phyloP scores from a whole-genome alignment of 192 early-diverging fungal genomes.

The Radiomyces spectabilis region DNA sequence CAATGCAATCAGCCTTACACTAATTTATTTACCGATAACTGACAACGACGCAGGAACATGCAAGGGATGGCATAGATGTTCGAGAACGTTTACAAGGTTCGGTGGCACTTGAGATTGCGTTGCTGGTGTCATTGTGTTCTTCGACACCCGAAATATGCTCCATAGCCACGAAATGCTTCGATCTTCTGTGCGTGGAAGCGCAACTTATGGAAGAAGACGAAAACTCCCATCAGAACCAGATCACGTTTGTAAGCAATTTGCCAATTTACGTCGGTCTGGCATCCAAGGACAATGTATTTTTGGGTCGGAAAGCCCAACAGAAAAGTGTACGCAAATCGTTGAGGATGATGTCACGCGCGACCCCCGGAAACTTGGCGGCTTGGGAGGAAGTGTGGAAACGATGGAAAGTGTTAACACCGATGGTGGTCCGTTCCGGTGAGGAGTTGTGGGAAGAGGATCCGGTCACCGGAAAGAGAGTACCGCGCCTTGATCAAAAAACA shows the following conservation, averaged over 20 bases:
- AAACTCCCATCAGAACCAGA: slow-evolving; percentile 23
- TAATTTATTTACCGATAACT: background rate
- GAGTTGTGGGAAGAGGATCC: background rate
- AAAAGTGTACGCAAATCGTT: slow-evolving; percentile 61
- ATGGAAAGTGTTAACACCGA: slow-evolving; percentile 64
- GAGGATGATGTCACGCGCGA: slow-evolving; percentile 49
- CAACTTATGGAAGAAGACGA: slow-evolving; percentile 52
- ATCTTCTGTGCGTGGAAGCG: slow-evolving; percentile 55
- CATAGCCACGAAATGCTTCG: slow-evolving; percentile 51
- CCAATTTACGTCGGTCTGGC: slow-evolving; percentile 51
- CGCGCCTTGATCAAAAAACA: background rate
- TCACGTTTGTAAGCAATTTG: slow-evolving; percentile 1
- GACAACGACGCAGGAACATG: background rate
- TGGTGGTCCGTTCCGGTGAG: background rate
- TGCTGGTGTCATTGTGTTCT: slow-evolving; percentile 65
- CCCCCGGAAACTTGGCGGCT: slow-evolving; percentile 65
- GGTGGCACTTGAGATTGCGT: slow-evolving; percentile 61
- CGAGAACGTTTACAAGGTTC: slow-evolving; percentile 55
- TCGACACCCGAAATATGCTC: slow-evolving; percentile 54
- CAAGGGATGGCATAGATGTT: slow-evolving; percentile 41
- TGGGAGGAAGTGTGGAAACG: slow-evolving; percentile 75
- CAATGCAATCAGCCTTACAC: background rate
- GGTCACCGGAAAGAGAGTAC: background rate
- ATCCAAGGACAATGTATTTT: slow-evolving; percentile 50
- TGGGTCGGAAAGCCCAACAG: slow-evolving; percentile 63